Base-by-base conservation (phyloP, 202 grass and related monocot species). In the Panicum virgatum region DNA sequence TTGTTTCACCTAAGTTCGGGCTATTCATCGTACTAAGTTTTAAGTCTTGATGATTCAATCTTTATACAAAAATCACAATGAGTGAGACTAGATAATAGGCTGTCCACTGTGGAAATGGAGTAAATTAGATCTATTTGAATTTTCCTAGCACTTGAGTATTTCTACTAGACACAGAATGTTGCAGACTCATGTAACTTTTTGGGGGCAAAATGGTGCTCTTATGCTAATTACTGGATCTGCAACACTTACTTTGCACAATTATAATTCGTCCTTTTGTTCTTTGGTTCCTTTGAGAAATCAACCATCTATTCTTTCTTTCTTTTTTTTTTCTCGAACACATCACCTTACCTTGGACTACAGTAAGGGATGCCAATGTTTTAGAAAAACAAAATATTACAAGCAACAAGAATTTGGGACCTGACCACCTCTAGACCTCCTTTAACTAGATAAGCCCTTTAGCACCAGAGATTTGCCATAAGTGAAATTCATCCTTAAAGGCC, bases 91-190 rank as follows among this genome's bases (percentile, higher is more conserved):
- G 13, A 62, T 75, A 76, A 76, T 71, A 69, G 14, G 54, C 46
- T 71, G 25, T 79, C 72, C 44, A 25, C 70, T 26, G 32, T 54
- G 26, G 34, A 43, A 53, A 47, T 15, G 4, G 47, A 72, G 16
- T 47, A 68, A 75, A 48, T 75, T 53, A 15, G n/a, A 39, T 75
- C 40, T 51, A 42, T 74, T 74, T 75, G 12, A 37, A 39, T 61
- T 70, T 60, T 77, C 38, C 15, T 50, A 48, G 14, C 14, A 61
- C 42, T 48, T 20, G 16, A 5, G 1, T 48, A 36, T 77, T 27
- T 5, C 10, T 38, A 44, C 20, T 8, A 76, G 6, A 45, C 9
- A 70, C 5, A 72, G 23, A 36, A 36, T 80, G 36, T 45, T 38
- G 56, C 66, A 32, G 79, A 54, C 32, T 68, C 23, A 62, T 70